These are phyloP conservation scores for Leccinum sublutescens DNA, from an alignment of 768 basidiomycete genomes.

Conservation along the genomic window DNA sequence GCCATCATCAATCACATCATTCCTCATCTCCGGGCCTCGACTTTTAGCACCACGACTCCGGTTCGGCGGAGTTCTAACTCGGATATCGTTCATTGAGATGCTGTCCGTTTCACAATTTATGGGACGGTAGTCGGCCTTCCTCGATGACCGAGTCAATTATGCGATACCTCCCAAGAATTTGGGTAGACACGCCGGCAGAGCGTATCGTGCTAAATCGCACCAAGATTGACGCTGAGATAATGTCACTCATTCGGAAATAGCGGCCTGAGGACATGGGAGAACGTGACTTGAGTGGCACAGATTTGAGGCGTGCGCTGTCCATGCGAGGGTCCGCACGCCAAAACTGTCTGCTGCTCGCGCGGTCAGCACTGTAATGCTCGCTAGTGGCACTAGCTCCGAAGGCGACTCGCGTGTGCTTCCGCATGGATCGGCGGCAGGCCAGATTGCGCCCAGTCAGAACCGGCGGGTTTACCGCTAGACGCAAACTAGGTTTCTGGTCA, in stretches of 20 bases:
- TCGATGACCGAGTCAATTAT: slow-evolving; percentile 1
- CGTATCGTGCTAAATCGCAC: neutral
- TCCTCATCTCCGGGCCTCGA: neutral
- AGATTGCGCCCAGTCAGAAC: neutral
- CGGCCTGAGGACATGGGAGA: neutral
- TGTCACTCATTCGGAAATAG: neutral
- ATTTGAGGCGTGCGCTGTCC: slow-evolving; percentile 7
- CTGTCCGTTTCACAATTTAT: slow-evolving; percentile 5
- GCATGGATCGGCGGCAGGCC: neutral
- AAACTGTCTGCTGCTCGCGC: neutral
- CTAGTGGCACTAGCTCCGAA: neutral
- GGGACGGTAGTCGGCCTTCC: slow-evolving; percentile 1
- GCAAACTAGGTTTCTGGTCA: neutral
- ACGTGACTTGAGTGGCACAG: neutral
- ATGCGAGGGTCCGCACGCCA: slow-evolving; percentile 7
- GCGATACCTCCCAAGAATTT: neutral
- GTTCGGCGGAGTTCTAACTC: neutral
- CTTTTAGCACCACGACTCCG: slow-evolving; percentile 1
- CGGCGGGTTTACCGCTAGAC: neutral
- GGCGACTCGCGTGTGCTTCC: neutral
- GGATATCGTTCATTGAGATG: neutral
- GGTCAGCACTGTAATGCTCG: neutral
- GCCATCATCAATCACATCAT: neutral
- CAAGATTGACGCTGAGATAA: slow-evolving; percentile 21
- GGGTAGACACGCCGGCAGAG: neutral